Evolutionary conservation across 768 basidiomycete genomes (phyloP), one percentile per base, ranked within the genome.

Genomic region (Rhizopogon roseolus): DNA sequence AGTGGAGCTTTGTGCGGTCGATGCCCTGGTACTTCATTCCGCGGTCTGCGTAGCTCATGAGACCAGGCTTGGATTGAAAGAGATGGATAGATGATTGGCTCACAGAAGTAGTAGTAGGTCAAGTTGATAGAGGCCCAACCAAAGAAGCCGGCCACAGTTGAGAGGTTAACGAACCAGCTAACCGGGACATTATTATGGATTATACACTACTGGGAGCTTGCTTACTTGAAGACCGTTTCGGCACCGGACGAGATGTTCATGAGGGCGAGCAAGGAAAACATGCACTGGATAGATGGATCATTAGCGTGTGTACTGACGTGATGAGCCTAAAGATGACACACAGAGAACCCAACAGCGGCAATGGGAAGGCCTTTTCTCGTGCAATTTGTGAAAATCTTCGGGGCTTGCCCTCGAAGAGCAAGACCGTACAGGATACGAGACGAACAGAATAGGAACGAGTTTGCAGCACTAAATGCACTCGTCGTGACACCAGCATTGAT

Each of bases 401-500:
- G 82, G 0, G 81, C 81, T 55, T 81, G 75, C 2, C 73, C 73
- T 48, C 75, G 70, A 41, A 79, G 67, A 2, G 83, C 80, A 62
- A 76, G 56, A 25, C 71, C 74, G 50, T 72, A 70, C 27, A 73
- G 57, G 38, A 71, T 65, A 76, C 76, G 72, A 16, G 73, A 74
- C 7, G 73, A 61, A 50, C 68, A 78, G 72, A 82, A 88, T 49
- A 86, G 65, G 73, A 71, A 81, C 57, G 81, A 84, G 70, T 84
- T 87, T 41, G 79, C 82, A 16, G 86, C 83, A 29, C 84, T 86
- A 74, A 86, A 84, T 3, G 86, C 86, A 64, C 80, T 81, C 4
- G 89, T 81, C 65, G 90, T 80, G 61, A 90, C 73, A 49, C 72
- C 78, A 16, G 81, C 88, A 61, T 91, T 91, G 71, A 91, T 78